Percentiles rank a stretch among this genome's conserved stretches.
Conservation (phyloP, 169 alveolate genomes). For the Plasmodium adleri region DNA sequence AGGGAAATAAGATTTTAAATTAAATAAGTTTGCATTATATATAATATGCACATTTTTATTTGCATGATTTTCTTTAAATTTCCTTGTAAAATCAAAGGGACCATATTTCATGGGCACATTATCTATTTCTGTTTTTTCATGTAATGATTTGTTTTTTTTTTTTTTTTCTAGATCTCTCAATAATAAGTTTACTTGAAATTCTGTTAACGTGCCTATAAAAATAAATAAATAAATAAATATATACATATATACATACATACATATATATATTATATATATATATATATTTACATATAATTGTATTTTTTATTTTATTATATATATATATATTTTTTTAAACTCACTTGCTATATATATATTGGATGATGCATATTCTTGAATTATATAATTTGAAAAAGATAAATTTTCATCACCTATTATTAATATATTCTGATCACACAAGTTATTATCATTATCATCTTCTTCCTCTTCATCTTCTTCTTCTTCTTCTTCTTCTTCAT, state of each 20-base stretch:
- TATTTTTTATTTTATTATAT: no score
- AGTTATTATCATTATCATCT: neutral
- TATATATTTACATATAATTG: neutral
- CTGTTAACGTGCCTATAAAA: slow-evolving; percentile 30
- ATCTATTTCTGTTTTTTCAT: slow-evolving; percentile 1
- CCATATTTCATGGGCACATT: neutral
- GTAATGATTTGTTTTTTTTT: slow-evolving; percentile 6
- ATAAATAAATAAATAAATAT: neutral
- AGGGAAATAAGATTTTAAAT: slow-evolving; percentile 18
- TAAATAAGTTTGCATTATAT: slow-evolving; percentile 31
- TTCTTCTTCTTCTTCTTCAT: neutral
- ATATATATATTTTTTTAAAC: neutral
- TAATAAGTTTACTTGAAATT: slow-evolving; percentile 27
- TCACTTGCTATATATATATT: slow-evolving; percentile 61
- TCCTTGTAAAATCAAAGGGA: slow-evolving; percentile 39
- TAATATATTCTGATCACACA: slow-evolving; percentile 12
- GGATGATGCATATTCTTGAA: slow-evolving; percentile 30
- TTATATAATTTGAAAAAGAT: slow-evolving; percentile 22
- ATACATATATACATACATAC: neutral
- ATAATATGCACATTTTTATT: slow-evolving; percentile 7
- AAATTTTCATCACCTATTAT: slow-evolving; percentile 56
- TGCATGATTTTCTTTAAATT: slow-evolving; percentile 22
- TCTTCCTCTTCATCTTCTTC: neutral
- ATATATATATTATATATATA: neutral
- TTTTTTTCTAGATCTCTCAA: slow-evolving; percentile 30